phyloP scores from a whole-genome alignment of 495 filamentous ascomycete genomes.

The Pyronema omphalodes region DNA sequence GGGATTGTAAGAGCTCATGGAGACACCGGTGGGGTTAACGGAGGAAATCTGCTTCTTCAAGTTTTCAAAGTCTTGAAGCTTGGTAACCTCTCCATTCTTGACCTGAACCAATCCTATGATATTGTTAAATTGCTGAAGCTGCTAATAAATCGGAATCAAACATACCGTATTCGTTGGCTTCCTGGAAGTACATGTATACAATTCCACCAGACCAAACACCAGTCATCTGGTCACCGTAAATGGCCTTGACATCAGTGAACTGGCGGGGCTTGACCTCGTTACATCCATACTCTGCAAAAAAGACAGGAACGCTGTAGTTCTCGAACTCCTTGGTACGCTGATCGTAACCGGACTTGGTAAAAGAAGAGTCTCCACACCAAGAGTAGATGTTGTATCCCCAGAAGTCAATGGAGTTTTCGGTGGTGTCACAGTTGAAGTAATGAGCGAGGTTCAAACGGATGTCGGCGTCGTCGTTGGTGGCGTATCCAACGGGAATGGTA shows the following conservation, averaged over 20 bases:
- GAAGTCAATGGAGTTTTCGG: slow-evolving; percentile 58
- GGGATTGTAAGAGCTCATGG: slow-evolving; percentile 50
- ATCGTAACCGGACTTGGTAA: slow-evolving; percentile 54
- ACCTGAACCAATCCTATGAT: slow-evolving; percentile 20
- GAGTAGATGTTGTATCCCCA: slow-evolving; percentile 99
- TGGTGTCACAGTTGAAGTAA: slow-evolving; percentile 78
- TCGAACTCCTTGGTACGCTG: slow-evolving; percentile 63
- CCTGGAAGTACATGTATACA: slow-evolving; percentile 94
- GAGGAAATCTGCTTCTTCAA: slow-evolving; percentile 52
- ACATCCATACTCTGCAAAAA: slow-evolving; percentile 98
- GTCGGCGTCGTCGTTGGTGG: slow-evolving; percentile 69
- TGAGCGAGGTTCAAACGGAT: slow-evolving; percentile 64
- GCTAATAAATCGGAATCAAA: not conserved
- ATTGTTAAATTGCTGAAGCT: not conserved
- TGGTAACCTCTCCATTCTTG: slow-evolving; percentile 24
- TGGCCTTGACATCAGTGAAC: slow-evolving; percentile 70
- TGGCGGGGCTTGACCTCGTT: slow-evolving; percentile 55
- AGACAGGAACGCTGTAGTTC: slow-evolving; percentile 76
- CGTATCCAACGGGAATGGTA: slow-evolving; percentile 78
- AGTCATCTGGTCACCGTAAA: slow-evolving; percentile 69
- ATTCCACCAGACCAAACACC: slow-evolving; percentile 81
- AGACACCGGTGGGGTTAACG: slow-evolving; percentile 45
- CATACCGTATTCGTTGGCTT: slow-evolving; percentile 68
- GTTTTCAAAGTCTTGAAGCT: slow-evolving; percentile 54
- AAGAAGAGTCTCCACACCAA: slow-evolving; percentile 78